Base-by-base conservation (phyloP, 768 basidiomycete species). In the Peribolospora kevripleyi region DNA sequence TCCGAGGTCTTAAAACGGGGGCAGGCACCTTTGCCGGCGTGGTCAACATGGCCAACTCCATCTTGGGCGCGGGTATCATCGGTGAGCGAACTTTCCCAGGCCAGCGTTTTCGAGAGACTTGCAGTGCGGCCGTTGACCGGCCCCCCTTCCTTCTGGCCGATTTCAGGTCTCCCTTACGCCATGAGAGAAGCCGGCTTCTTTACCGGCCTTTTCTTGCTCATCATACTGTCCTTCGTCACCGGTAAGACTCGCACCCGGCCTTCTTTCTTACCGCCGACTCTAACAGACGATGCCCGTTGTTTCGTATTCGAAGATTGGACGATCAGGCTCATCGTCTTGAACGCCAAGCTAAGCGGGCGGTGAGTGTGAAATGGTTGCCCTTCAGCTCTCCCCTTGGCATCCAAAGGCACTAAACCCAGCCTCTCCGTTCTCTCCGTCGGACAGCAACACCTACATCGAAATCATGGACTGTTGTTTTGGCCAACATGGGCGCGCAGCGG, bases 401-500 rank as follows among this genome's bases (percentile, higher is more conserved):
- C 25, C 25, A 25, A 25, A 25, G 25, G 25, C 25, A 25, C 25
- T 25, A 25, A 25, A 25, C 25, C 25, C 25, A 25, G 25, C 25
- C 25, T 25, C 25, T 25, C 25, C 25, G 25, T 25, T 25, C 25
- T 1, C 25, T 25, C 25, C 25, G 25, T 25, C 25, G 25, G 25
- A 25, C 25, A 25, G 25, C 25, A 25, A 25, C 60, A 85, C 85
- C 2, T 95, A 95, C 64, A 88, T 90, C 56, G 87, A 82, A 61
- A 82, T 93, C 54, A 91, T 95, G 88, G 72, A 83, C 65, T 81
- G 78, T 52, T 90, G 84, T 67, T 98, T 90, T 67, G 93, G 93
- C 6, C 67, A 76, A 9, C 80, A 79, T 53, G 93, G 93, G n/a
- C 77, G 86, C 52, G 84, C 85, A 2, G 84, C 85, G 0, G 85